A percentile compares a stretch with the other conserved stretches of the same genome.
These are phyloP conservation scores for Heliosperma pusillum DNA, from an alignment of 148 eudicot species.

Conservation along the genomic window DNA sequence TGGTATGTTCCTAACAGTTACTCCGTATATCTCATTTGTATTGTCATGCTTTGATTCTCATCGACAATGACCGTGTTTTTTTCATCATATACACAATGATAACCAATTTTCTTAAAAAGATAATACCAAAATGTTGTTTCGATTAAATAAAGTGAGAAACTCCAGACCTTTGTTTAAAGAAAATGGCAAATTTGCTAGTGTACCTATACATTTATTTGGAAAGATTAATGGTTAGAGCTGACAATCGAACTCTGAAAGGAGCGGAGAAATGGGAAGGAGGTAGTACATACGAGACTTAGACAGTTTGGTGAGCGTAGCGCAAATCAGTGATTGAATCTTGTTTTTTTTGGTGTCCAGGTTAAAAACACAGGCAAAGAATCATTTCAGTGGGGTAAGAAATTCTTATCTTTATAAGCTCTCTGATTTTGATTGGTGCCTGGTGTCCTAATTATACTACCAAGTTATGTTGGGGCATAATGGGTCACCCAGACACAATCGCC, in stretches of 20 bases:
- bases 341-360: slow-evolving; percentile 43
- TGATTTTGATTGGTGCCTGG: background rate
- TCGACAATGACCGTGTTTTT: background rate
- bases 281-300: no score
- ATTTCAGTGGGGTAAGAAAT: slow-evolving; percentile 79
- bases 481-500: no score
- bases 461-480: no score
- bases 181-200: no score
- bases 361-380: slow-evolving; percentile 84
- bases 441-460: background rate
- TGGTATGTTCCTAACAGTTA: slow-evolving; percentile 40
- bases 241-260: no score
- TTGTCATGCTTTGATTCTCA: background rate
- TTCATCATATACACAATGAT: background rate
- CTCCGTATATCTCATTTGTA: background rate
- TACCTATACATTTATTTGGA: no score
- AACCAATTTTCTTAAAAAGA: background rate
- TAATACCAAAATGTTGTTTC: background rate
- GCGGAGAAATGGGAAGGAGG: background rate
- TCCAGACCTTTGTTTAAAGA: no score
- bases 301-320: background rate
- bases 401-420: background rate
- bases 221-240: no score
- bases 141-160: background rate
- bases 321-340: background rate